These are phyloP conservation scores for Dioszegia crocea DNA, from an alignment of 768 basidiomycete genomes.

Conservation along the genomic window DNA sequence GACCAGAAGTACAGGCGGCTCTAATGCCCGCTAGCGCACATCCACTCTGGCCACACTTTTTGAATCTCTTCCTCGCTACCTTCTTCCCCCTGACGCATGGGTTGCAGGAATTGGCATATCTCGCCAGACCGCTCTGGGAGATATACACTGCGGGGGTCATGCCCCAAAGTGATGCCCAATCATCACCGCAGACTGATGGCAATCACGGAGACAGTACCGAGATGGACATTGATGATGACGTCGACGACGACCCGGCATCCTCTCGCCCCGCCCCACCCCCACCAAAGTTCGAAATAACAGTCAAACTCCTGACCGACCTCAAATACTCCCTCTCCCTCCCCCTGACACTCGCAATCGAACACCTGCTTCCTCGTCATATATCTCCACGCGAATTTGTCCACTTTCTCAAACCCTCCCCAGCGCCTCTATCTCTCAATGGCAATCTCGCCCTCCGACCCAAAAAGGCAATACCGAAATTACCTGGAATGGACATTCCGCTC, in stretches of 20 bases:
- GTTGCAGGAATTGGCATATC: constrained; percentile 28
- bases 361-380: constrained; percentile 28
- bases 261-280: no score
- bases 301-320: constrained; percentile 44
- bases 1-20: constrained; percentile 25
- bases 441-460: neutral
- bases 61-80: constrained; percentile 41
- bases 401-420: constrained; percentile 10
- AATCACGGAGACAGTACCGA: constrained; percentile 1
- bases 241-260: no score
- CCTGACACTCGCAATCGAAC: constrained; percentile 37
- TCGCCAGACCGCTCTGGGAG: constrained; percentile 42
- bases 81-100: constrained; percentile 24
- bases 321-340: constrained; percentile 41
- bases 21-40: constrained; percentile 27
- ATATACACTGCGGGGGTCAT: constrained; percentile 38
- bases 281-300: constrained; percentile 29
- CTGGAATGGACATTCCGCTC: constrained; percentile 26
- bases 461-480: constrained; percentile 18
- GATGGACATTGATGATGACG: no score
- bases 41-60: constrained; percentile 45
- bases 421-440: no score
- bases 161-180: constrained; percentile 30
- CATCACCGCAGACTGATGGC: no score
- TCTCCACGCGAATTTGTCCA: constrained; percentile 27